Percentiles rank a stretch among this genome's conserved stretches.
These are phyloP conservation scores for Linnemannia elongata DNA, from an alignment of 192 early-diverging fungal genomes.

Conservation along the genomic window DNA sequence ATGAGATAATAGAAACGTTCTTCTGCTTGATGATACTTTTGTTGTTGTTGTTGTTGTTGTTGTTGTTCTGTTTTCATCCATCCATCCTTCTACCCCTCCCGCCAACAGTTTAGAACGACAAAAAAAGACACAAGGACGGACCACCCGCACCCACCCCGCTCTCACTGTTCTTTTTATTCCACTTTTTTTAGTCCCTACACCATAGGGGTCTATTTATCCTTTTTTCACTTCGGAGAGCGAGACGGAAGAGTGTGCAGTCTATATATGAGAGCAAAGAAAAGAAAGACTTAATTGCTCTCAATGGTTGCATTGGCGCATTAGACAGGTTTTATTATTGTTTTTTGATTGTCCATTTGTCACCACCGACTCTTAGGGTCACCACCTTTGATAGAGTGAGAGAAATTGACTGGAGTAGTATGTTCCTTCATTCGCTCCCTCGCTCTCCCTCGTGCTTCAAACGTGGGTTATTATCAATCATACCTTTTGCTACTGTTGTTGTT, in stretches of 20 bases:
- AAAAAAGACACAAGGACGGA: not conserved
- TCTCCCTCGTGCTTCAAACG: not conserved
- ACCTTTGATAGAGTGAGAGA: not conserved
- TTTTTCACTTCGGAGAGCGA: not conserved
- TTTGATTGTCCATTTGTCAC: not conserved
- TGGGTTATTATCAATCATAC: not conserved
- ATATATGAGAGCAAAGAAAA: conserved; percentile 1
- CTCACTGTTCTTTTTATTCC: not conserved
- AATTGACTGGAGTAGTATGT: too few relatives aligned
- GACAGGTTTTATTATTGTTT: not conserved
- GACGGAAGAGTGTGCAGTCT: not conserved
- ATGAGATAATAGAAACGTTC: too few relatives aligned
- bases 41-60: too few relatives aligned
- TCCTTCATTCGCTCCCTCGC: too few relatives aligned
- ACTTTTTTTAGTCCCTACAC: not conserved
- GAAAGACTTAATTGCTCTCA: not conserved
- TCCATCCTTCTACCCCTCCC: too few relatives aligned
- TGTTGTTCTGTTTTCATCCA: too few relatives aligned
- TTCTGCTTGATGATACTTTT: too few relatives aligned
- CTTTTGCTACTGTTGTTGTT: not conserved
- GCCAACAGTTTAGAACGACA: not conserved
- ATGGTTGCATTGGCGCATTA: conserved; percentile 1
- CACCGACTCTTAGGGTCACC: not conserved
- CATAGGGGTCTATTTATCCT: not conserved
- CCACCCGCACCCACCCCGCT: not conserved